Evolutionary conservation across 2,329 filamentous ascomycete genomes (phyloP), one percentile per base, ranked within the genome.

Genomic region (Penicillium expansum): DNA sequence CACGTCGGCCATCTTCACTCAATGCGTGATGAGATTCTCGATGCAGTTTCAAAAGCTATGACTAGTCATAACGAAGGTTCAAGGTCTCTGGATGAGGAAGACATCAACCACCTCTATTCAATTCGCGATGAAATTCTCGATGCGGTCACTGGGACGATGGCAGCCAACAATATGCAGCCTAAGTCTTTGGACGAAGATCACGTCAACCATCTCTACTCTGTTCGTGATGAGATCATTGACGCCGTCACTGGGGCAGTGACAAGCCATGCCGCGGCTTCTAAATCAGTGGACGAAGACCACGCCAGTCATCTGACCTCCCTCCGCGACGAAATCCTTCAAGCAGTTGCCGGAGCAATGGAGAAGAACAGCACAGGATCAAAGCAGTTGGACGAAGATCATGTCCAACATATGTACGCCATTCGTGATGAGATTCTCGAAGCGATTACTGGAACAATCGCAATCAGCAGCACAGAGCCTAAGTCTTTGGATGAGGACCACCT

Each of bases 391-490:
- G 59, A 61, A 10, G 52, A 54, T 5, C 52, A 59, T 27, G 18
- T 59, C 30, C 33, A 52, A 4, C 49, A 53, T 7, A 27, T 61
- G 13, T 42, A 59, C 14, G 41, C 49, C 5, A 59, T 61, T 3
- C 55, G 65, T 18, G 82, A 87, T 27, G 85, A 88, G 59, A 82
- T 89, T 75, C 71, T 88, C 22, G 78, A 86, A 56, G 86, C 86
- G 41, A 83, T 89, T 48, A 48, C 61, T 9, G 59, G 52, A 22
- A 52, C 18, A 11, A 52, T 48, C 37, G 56, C 54, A 14, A 13
- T 39, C 22, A 51, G 53, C 8, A 39, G 51, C 39, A 49, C 52
- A 20, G 14, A 2, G 22, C 24, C 41, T 2, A 41, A 55, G 35
- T 30, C 41, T 11, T 22, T 62, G 4, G 57, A 62, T 30, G 61